Conservation (phyloP, 169 alveolate genomes). For the Cryptosporidium bovis region DNA sequence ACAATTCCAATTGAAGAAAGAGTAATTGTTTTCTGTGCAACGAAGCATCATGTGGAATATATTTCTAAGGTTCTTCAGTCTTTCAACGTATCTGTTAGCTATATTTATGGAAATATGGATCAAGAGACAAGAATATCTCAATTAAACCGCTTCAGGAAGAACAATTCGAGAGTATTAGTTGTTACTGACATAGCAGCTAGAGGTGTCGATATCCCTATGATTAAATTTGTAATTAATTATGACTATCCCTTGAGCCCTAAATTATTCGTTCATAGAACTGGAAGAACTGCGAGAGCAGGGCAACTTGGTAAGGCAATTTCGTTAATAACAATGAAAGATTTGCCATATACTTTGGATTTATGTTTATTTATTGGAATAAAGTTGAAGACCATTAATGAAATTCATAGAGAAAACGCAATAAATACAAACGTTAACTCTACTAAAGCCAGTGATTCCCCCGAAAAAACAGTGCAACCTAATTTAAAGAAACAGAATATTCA, state of each 20-base stretch:
- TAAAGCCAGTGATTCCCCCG: background rate
- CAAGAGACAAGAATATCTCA: conserved; percentile 87
- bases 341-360: conserved; percentile 83
- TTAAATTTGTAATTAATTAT: conserved; percentile 86
- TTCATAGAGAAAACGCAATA: background rate
- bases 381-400: background rate
- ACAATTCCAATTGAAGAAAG: conserved; percentile 82
- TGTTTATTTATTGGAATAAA: conserved; percentile 76
- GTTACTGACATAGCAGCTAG: conserved; percentile 91
- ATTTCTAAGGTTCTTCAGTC: conserved; percentile 81
- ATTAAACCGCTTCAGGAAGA: conserved; percentile 82
- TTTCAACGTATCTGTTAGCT: conserved; percentile 78
- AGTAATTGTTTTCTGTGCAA: conserved; percentile 89
- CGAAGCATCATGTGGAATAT: conserved; percentile 92
- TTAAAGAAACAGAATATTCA: conserved; percentile 3
- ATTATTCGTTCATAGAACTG: conserved; percentile 87
- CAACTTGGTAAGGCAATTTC: conserved; percentile 81
- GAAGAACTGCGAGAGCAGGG: conserved; percentile 96
- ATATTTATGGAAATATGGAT: conserved; percentile 91
- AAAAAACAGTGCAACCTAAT: background rate
- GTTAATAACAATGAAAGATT: conserved; percentile 79
- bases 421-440: background rate
- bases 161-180: conserved; percentile 81
- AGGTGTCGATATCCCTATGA: conserved; percentile 91
- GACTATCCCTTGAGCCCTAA: conserved; percentile 78